Conservation (phyloP, 192 early-diverging fungal genomes). For the Coemansia sp. region DNA sequence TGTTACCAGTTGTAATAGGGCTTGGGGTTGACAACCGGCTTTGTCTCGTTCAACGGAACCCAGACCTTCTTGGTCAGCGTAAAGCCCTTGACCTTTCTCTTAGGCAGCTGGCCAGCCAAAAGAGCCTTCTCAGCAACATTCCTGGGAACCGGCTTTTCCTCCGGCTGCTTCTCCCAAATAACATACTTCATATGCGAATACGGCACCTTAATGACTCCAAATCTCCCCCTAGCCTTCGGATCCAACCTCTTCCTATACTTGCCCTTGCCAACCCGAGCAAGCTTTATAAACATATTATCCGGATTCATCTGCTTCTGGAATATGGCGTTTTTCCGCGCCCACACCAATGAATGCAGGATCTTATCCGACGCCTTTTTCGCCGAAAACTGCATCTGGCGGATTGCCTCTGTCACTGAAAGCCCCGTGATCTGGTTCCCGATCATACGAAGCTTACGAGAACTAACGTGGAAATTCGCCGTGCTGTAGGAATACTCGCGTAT, state of each 20-base stretch:
- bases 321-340: conserved; percentile 66
- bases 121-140: conserved; percentile 30
- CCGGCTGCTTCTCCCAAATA: conserved; percentile 60
- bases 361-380: conserved; percentile 62
- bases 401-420: conserved; percentile 66
- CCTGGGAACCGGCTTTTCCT: conserved; percentile 18
- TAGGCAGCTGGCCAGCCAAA: conserved; percentile 27
- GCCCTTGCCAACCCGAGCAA: conserved; percentile 88
- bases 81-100: conserved; percentile 62
- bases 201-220: conserved; percentile 73
- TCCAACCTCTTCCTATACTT: conserved; percentile 68
- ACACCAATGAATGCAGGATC: conserved; percentile 64
- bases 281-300: conserved; percentile 60
- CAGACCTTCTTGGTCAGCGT: conserved; percentile 66
- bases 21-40: conserved; percentile 70
- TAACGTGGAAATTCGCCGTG: conserved; percentile 66
- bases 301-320: conserved; percentile 64
- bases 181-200: conserved; percentile 78
- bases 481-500: conserved; percentile 38
- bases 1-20: conserved; percentile 73
- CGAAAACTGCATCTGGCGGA: conserved; percentile 76
- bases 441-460: conserved; percentile 69
- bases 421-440: conserved; percentile 69
- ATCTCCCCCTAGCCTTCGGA: conserved; percentile 73
- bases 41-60: conserved; percentile 66